These are phyloP conservation scores for Tephrocybe sp. DNA, from an alignment of 768 basidiomycete species.

Conservation along the genomic window DNA sequence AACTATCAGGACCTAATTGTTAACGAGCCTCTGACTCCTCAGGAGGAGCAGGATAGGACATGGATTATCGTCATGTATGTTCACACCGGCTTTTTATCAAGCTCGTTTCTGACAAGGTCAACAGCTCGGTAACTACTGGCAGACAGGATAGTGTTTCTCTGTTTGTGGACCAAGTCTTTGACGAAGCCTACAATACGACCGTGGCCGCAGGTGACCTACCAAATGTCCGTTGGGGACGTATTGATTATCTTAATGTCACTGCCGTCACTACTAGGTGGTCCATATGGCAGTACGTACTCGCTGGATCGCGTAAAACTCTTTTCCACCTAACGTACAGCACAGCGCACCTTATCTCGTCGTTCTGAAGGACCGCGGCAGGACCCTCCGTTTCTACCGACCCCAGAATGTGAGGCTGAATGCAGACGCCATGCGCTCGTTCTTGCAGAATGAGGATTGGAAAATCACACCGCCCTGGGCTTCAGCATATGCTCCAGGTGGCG, in stretches of 20 bases:
- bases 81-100: conserved; percentile 4
- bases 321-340: conserved; percentile 4
- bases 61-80: conserved; percentile 79
- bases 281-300: conserved; percentile 71
- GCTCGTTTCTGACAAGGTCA: conserved; percentile 10
- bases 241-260: conserved; percentile 88
- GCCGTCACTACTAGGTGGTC: conserved; percentile 82
- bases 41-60: conserved; percentile 65
- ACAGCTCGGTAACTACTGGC: conserved; percentile 57
- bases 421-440: conserved; percentile 63
- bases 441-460: conserved; percentile 64
- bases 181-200: conserved; percentile 69
- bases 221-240: conserved; percentile 77
- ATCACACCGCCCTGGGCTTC: conserved; percentile 68
- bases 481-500: conserved; percentile 74
- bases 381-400: conserved; percentile 79
- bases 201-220: conserved; percentile 60
- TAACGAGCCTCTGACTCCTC: conserved; percentile 62
- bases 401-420: conserved; percentile 59
- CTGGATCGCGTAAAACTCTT: conserved; percentile 3
- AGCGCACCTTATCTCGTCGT: conserved; percentile 82
- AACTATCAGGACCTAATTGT: conserved; percentile 75
- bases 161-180: conserved; percentile 71
- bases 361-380: conserved; percentile 67
- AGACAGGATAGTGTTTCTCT: conserved; percentile 68